Percentiles rank a stretch among this genome's conserved stretches.
These are phyloP conservation scores for Termitomyces sp. DNA, from an alignment of 768 basidiomycete species.

Conservation along the genomic window DNA sequence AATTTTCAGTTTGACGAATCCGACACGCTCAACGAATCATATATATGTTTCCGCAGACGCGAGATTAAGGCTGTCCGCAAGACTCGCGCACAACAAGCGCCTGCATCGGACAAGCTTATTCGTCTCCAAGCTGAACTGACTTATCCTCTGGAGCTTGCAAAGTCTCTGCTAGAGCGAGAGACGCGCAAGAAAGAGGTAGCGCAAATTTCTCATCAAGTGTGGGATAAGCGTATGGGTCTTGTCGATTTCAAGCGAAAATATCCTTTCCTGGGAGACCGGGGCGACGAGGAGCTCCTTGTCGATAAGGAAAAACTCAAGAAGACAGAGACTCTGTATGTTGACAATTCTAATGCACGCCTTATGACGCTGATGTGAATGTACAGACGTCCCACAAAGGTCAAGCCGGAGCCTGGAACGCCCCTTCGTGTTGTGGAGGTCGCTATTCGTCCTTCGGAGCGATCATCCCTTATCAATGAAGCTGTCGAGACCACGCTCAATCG, in stretches of 20 bases:
- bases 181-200: constrained; percentile 64
- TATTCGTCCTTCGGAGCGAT: constrained; percentile 64
- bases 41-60: constrained; percentile 94
- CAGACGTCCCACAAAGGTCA: constrained; percentile 50
- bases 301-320: constrained; percentile 73
- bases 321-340: constrained; percentile 34
- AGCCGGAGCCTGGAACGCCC: constrained; percentile 38
- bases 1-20: constrained; percentile 72
- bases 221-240: constrained; percentile 73
- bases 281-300: constrained; percentile 66
- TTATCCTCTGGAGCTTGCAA: constrained; percentile 69
- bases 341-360: background rate
- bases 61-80: constrained; percentile 94
- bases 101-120: constrained; percentile 82
- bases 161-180: constrained; percentile 67
- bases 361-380: constrained; percentile 16
- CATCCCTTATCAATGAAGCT: constrained; percentile 49
- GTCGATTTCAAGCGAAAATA: constrained; percentile 78
- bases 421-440: constrained; percentile 39
- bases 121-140: constrained; percentile 76
- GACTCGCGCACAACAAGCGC: constrained; percentile 86
- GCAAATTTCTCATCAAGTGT: constrained; percentile 56
- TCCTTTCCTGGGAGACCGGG: constrained; percentile 52
- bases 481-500: constrained; percentile 56
- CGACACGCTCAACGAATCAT: constrained; percentile 86